phyloP scores from a whole-genome alignment of 2,329 filamentous ascomycete genomes.

The Ascochyta pisi region DNA sequence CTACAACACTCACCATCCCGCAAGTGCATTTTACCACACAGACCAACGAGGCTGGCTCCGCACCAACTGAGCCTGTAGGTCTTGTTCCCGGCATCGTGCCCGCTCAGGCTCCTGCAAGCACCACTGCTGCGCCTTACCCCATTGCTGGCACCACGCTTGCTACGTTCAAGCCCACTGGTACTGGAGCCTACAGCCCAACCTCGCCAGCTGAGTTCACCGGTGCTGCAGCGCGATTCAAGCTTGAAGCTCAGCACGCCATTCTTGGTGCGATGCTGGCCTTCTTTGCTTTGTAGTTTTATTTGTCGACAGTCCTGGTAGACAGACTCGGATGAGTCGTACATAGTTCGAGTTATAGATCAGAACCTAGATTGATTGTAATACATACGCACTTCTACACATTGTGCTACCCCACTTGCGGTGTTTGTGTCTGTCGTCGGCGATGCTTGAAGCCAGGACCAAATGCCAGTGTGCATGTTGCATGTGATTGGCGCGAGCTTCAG shows the following conservation, averaged over 20 bases:
- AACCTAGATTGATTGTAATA: slow-evolving; percentile 6
- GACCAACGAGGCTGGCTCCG: slow-evolving; percentile 37
- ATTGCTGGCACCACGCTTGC: slow-evolving; percentile 33
- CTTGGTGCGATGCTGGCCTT: slow-evolving; percentile 43
- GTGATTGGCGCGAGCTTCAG: slow-evolving; percentile 2
- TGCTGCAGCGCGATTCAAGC: slow-evolving; percentile 37
- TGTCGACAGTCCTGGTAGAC: not conserved
- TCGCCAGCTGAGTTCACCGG: slow-evolving; percentile 45
- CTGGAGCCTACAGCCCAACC: slow-evolving; percentile 27
- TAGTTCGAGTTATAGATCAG: not conserved
- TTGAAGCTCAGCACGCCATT: slow-evolving; percentile 30
- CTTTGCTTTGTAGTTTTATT: slow-evolving; percentile 39
- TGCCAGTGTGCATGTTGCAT: not conserved
- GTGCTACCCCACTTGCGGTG: not conserved
- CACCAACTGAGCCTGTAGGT: slow-evolving; percentile 42
- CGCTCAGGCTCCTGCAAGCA: slow-evolving; percentile 38
- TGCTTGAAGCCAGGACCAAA: not conserved
- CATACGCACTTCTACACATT: not conserved
- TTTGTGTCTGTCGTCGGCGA: not conserved
- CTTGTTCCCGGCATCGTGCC: slow-evolving; percentile 46
- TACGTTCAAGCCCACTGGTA: slow-evolving; percentile 31
- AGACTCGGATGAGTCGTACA: not conserved
- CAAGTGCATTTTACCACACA: slow-evolving; percentile 54
- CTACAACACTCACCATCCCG: slow-evolving; percentile 55
- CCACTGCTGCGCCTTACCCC: slow-evolving; percentile 32